phyloP scores from a whole-genome alignment of 2,329 filamentous ascomycete species.

The Malbranchea cinnamomea region DNA sequence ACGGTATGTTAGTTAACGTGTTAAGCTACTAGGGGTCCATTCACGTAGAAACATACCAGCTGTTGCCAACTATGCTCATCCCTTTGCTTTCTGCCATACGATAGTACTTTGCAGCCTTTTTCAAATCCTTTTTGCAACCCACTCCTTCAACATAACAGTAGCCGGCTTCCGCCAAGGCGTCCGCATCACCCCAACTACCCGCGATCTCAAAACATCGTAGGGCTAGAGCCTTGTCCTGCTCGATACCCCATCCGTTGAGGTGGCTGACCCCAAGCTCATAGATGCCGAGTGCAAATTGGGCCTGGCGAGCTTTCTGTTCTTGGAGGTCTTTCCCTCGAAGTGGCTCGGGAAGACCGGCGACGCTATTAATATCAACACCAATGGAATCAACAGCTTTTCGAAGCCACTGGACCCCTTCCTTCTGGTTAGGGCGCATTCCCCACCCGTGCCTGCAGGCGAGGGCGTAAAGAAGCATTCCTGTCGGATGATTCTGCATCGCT shows the following conservation, averaged over 20 bases:
- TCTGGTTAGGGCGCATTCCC: conserved; percentile 88
- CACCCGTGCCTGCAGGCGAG: conserved; percentile 91
- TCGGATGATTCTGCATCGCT: conserved; percentile 70
- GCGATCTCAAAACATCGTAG: conserved; percentile 94
- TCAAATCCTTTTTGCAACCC: conserved; percentile 90
- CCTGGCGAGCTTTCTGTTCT: conserved; percentile 70
- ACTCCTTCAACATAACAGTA: conserved; percentile 92
- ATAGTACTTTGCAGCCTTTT: conserved; percentile 84
- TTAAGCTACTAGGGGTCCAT: conserved; percentile 1
- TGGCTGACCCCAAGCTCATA: conserved; percentile 95
- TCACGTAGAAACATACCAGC: conserved; percentile 54
- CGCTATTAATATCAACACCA: conserved; percentile 67
- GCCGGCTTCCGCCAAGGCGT: conserved; percentile 84
- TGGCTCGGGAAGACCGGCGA: conserved; percentile 27
- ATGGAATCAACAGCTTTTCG: conserved; percentile 78
- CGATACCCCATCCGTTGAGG: conserved; percentile 95
- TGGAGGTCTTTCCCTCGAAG: conserved; percentile 44
- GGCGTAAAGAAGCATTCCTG: conserved; percentile 91
- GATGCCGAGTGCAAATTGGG: conserved; percentile 86
- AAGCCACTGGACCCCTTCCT: conserved; percentile 82
- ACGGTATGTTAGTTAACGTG: conserved; percentile 6
- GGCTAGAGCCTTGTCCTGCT: conserved; percentile 77
- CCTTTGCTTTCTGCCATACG: conserved; percentile 81
- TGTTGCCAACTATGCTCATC: conserved; percentile 95
- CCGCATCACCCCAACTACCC: conserved; percentile 85